phyloP scores from a whole-genome alignment of 257 asterid species.

The Petrea volubilis region DNA sequence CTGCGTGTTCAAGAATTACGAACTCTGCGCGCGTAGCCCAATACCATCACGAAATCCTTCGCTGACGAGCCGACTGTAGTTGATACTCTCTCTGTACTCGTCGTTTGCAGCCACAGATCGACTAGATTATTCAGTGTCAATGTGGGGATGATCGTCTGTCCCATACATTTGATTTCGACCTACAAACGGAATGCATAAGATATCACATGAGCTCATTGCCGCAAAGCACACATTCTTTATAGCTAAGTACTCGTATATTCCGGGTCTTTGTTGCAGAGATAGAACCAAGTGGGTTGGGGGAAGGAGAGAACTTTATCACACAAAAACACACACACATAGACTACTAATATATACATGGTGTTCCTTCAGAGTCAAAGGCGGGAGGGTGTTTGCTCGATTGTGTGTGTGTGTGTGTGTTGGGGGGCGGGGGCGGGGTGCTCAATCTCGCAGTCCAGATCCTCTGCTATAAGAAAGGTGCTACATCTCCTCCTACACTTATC shows the following conservation, averaged over 20 bases:
- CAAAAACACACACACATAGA: too few species aligned
- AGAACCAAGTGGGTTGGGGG: too few species aligned
- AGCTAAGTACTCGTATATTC: background rate
- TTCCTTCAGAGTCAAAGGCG: too few species aligned
- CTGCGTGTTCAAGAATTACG: constrained; percentile 31
- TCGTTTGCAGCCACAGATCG: constrained; percentile 59
- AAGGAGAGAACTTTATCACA: too few species aligned
- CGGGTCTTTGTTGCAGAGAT: background rate
- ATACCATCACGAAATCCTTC: constrained; percentile 73
- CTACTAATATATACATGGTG: too few species aligned
- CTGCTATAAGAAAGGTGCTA: too few species aligned
- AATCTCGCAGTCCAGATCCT: too few species aligned
- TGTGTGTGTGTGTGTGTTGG: too few species aligned
- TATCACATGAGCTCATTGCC: constrained; percentile 4
- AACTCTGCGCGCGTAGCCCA: constrained; percentile 51
- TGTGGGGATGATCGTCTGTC: constrained; percentile 48
- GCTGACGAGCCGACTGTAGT: constrained; percentile 61
- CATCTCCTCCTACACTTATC: too few species aligned
- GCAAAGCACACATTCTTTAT: background rate
- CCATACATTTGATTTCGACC: constrained; percentile 75
- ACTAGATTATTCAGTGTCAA: constrained; percentile 43
- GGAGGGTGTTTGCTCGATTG: too few species aligned
- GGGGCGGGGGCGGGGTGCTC: too few species aligned
- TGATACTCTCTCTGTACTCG: constrained; percentile 40
- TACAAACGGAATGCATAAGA: constrained; percentile 16